Percentiles rank a stretch among this genome's conserved stretches.
These are phyloP conservation scores for Pulveroboletus ridleyi DNA, from an alignment of 1,284 basidiomycete species.

Conservation along the genomic window DNA sequence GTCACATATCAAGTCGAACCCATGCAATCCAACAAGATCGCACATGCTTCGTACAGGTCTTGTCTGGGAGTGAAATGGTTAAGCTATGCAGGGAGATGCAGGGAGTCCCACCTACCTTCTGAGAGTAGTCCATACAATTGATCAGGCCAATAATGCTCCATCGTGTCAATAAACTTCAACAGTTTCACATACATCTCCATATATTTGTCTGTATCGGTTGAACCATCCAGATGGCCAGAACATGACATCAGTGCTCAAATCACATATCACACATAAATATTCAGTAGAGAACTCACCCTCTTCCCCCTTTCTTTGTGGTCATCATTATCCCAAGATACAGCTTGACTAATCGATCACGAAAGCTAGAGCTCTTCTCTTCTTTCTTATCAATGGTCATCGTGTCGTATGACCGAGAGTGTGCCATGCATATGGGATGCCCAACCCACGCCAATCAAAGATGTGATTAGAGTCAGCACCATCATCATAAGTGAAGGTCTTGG, in stretches of 20 bases:
- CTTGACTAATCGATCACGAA: conserved; percentile 91
- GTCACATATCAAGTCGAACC: conserved; percentile 43
- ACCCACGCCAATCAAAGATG: conserved; percentile 86
- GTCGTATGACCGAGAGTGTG: conserved; percentile 71
- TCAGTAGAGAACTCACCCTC: conserved; percentile 49
- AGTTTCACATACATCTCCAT: conserved; percentile 71
- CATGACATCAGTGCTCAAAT: conserved; percentile 11
- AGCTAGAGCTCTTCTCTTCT: conserved; percentile 69
- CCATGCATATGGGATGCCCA: conserved; percentile 63
- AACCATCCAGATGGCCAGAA: neutral
- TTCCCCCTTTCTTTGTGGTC: conserved; percentile 58
- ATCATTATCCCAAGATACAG: conserved; percentile 79
- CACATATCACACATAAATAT: conserved; percentile 3
- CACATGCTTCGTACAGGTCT: conserved; percentile 90
- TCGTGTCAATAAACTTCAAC: conserved; percentile 78
- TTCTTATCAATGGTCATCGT: conserved; percentile 81
- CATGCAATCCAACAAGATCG: conserved; percentile 88
- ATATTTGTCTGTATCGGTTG: conserved; percentile 43
- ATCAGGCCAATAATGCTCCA: conserved; percentile 79
- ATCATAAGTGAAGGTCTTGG: conserved; percentile 74
- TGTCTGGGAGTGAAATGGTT: conserved; percentile 8
- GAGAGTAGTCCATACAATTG: conserved; percentile 83
- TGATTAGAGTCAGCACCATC: conserved; percentile 89
- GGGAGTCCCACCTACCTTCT: conserved; percentile 58
- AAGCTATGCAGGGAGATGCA: neutral